A percentile compares a stretch with the other conserved stretches of the same genome.
phyloP scores from a whole-genome alignment of 2,329 filamentous ascomycete species.

The Thelonectria discophora region DNA sequence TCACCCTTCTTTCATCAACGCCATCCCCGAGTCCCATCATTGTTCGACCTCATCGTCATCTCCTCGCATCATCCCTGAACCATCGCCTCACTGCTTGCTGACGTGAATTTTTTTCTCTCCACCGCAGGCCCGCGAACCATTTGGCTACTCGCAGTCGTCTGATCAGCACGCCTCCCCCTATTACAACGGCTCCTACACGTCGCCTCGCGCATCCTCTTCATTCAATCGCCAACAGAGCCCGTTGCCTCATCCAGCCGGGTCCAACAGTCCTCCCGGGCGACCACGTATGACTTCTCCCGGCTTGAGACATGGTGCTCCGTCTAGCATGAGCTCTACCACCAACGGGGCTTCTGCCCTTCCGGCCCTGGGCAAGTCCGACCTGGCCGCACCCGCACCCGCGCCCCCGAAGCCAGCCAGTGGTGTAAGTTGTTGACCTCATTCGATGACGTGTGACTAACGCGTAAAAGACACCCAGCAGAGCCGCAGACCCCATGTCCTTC shows the following conservation, averaged over 20 bases:
- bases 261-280: conserved; percentile 55
- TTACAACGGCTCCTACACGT: conserved; percentile 60
- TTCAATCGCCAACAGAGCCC: conserved; percentile 60
- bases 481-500: conserved; percentile 92
- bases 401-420: conserved; percentile 52
- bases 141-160: conserved; percentile 55
- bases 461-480: conserved; percentile 72
- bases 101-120: conserved; percentile 41
- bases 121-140: conserved; percentile 59
- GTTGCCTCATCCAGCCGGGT: conserved; percentile 55
- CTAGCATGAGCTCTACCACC: conserved; percentile 49
- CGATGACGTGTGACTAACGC: conserved; percentile 27
- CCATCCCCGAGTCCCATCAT: conserved; percentile 17
- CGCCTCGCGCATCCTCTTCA: conserved; percentile 54
- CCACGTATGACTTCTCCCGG: conserved; percentile 59
- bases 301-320: conserved; percentile 53
- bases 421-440: conserved; percentile 42
- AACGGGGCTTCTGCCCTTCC: conserved; percentile 53
- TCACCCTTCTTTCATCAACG: conserved; percentile 12
- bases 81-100: conserved; percentile 35
- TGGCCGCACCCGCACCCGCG: conserved; percentile 51
- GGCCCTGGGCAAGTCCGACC: conserved; percentile 50
- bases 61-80: conserved; percentile 24
- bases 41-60: conserved; percentile 11
- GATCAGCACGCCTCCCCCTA: conserved; percentile 57